Conservation (phyloP, 1,139 yeast species). For the Blastobotrys aristatus region DNA sequence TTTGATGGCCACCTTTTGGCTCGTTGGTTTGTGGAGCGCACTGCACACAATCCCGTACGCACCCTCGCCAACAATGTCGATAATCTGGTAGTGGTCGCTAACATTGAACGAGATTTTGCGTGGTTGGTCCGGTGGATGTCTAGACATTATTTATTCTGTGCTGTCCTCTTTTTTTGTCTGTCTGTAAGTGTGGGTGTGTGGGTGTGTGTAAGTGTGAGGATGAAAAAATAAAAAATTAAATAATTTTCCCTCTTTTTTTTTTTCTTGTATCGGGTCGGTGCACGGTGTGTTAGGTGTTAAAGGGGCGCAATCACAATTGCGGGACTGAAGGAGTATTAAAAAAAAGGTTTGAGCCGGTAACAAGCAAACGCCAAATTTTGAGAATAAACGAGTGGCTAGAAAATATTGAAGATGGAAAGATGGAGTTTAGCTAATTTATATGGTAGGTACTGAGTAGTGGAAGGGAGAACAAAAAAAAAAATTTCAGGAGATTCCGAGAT, state of each 20-base stretch:
- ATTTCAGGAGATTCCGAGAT: too few relatives aligned
- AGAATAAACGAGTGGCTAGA: too few relatives aligned
- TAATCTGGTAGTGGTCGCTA: conserved; percentile 77
- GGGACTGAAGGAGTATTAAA: too few relatives aligned
- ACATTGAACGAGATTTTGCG: conserved; percentile 75
- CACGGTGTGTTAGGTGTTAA: too few relatives aligned
- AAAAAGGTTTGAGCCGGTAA: too few relatives aligned
- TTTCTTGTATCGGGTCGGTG: too few relatives aligned
- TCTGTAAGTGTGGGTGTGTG: neutral
- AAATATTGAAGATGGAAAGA: too few relatives aligned
- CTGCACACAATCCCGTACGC: conserved; percentile 97
- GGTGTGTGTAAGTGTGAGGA: neutral
- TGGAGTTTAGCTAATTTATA: too few relatives aligned
- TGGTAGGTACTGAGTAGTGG: too few relatives aligned
- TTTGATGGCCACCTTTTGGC: conserved; percentile 89
- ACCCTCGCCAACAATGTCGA: conserved; percentile 93
- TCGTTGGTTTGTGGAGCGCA: conserved; percentile 82
- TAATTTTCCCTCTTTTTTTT: neutral
- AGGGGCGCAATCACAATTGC: neutral
- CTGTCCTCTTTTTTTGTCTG: neutral
- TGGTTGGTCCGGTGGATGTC: conserved; percentile 17
- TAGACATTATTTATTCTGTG: too few relatives aligned
- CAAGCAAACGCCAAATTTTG: too few relatives aligned
- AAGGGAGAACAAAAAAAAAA: too few relatives aligned
- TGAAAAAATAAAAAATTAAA: neutral